Base-by-base conservation (phyloP, 805 yeast genomes). In the Pichia deserticola region DNA sequence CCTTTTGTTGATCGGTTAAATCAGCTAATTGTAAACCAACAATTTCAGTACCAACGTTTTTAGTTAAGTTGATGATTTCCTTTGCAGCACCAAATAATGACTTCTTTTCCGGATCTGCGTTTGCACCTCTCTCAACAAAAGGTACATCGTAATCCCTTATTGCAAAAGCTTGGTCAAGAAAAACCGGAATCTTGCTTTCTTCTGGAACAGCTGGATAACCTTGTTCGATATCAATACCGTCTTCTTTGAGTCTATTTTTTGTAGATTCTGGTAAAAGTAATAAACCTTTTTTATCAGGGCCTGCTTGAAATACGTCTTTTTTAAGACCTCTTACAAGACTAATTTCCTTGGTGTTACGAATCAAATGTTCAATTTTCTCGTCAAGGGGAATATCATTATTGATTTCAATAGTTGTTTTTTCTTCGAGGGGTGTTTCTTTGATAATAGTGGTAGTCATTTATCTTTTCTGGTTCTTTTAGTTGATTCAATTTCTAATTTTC, bases 11-110 rank as follows among this genome's bases (percentile, higher is more conserved):
- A 51, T 74, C 70, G 37, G 60, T 66, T 46, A 75, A 62, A 32
- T 73, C 74, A 4, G 63, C 59, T 43, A 75, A 60, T 57, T 76
- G 77, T 30, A 75, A 60, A 9, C 79, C 79, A 35, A 70, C 67
- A 46, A 76, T 65, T 54, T 74, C 79, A 20, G 79, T 76, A 45
- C 80, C 80, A 54, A 75, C 60, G 51, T 72, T 69, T 48, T 70
- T 71, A 42, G 79, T 72, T 48, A 75, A 62, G 51, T 76, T 51
- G 35, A 53, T 68, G 20, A 76, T 74, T 49, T 70, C 70, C 53
- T 60, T 66, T 36, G 67, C 73, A 51, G 73, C 73, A n/a, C 69
- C 61, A 48, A 71, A 64, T 15, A 71, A 55, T 2, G 74, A 72
- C 53, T 68, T 71, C 61, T 71, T 70, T 49, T 65, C 72, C 5